Evolutionary conservation across 2,329 filamentous ascomycete genomes (phyloP).

Genomic region (Cucurbitaria berberidis): DNA sequence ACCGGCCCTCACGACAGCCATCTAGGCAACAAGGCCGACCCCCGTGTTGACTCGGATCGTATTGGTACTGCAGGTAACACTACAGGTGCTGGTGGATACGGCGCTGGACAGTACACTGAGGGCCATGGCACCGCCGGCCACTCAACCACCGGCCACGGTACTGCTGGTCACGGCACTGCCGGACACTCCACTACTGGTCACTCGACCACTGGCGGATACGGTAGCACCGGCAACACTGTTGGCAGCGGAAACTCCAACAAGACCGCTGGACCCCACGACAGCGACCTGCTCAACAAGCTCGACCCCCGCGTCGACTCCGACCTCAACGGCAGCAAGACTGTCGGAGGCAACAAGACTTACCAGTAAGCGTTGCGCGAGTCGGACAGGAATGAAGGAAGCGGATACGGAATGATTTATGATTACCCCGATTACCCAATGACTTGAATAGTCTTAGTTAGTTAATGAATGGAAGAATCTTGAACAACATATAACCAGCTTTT

Average conservation of each 20-base stretch:
- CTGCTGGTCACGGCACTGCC: constrained; percentile 1
- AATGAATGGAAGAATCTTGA: neutral
- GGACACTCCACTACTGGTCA: neutral
- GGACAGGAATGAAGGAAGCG: constrained; percentile 10
- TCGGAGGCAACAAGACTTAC: constrained; percentile 36
- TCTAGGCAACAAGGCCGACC: constrained; percentile 38
- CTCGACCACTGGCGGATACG: neutral
- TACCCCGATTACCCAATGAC: constrained; percentile 9
- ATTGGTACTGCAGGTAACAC: constrained; percentile 34
- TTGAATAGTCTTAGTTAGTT: constrained; percentile 4
- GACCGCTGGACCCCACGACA: constrained; percentile 47
- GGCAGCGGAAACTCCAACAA: constrained; percentile 29
- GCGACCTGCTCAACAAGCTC: constrained; percentile 31
- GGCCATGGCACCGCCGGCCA: neutral
- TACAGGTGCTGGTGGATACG: constrained; percentile 28
- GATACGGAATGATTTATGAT: constrained; percentile 13
- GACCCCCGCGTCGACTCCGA: constrained; percentile 48
- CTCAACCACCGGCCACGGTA: neutral
- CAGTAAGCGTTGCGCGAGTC: constrained; percentile 15
- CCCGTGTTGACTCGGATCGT: constrained; percentile 39
- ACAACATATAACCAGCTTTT: neutral
- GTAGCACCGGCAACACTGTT: constrained; percentile 8
- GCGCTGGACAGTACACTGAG: constrained; percentile 11
- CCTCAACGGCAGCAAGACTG: constrained; percentile 40
- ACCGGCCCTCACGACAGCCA: constrained; percentile 38